Conservation (phyloP, 345 rosid genomes). For the Firmiana major region DNA sequence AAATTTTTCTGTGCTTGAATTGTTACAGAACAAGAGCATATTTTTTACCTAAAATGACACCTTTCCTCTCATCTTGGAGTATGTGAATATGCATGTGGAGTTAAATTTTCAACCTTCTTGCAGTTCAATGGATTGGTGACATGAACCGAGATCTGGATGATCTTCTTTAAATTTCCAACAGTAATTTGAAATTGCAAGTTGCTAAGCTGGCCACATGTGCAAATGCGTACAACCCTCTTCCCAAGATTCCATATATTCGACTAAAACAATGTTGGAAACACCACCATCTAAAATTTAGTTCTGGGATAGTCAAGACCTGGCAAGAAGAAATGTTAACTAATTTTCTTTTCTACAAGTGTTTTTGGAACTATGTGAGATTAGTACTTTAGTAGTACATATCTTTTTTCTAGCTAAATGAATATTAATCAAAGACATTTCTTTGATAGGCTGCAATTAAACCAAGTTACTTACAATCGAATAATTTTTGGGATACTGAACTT, state of each 20-base stretch:
- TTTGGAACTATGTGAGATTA: neutral
- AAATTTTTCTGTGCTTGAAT: neutral
- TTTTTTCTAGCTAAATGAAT: neutral
- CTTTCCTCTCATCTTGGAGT: no score
- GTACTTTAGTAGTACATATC: neutral
- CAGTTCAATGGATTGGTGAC: neutral
- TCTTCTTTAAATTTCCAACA: neutral
- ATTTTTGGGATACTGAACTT: no score
- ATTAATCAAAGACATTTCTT: neutral
- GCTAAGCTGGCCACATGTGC: slow-evolving; percentile 3
- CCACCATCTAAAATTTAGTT: neutral
- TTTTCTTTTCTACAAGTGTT: neutral
- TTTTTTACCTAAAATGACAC: neutral
- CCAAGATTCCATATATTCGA: slow-evolving; percentile 9
- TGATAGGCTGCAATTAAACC: neutral
- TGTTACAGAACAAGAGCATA: neutral
- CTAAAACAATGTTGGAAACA: slow-evolving; percentile 7
- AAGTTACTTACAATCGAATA: neutral
- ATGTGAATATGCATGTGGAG: neutral
- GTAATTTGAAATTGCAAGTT: neutral
- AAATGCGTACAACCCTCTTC: neutral
- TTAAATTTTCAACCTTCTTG: neutral
- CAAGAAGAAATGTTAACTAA: neutral
- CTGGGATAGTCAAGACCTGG: neutral
- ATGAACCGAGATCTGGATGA: slow-evolving; percentile 6